Conservation (phyloP, 1,139 yeast species). For the Geotrichum siamense region DNA sequence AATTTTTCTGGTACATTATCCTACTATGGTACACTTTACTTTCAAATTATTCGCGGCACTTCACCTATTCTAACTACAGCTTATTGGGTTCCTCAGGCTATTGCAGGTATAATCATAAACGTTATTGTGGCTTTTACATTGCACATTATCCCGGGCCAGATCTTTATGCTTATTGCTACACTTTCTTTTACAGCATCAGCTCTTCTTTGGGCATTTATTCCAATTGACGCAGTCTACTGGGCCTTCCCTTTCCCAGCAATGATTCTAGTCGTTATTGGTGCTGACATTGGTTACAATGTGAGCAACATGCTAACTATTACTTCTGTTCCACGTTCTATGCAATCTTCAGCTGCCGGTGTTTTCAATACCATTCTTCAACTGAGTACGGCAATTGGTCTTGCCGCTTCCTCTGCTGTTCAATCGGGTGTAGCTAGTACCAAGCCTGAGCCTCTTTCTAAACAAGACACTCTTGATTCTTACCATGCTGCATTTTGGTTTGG, state of each 20-base stretch:
- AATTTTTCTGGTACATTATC: constrained; percentile 37
- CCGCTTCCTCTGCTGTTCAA: constrained; percentile 37
- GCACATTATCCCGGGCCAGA: constrained; percentile 39
- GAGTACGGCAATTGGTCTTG: constrained; percentile 39
- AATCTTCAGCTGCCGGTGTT: constrained; percentile 43
- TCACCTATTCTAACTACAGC: constrained; percentile 39
- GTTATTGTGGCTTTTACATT: constrained; percentile 40
- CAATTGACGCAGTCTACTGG: constrained; percentile 36
- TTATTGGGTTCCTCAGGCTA: constrained; percentile 37
- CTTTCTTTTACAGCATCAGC: constrained; percentile 34
- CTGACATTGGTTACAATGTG: constrained; percentile 42
- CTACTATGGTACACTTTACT: constrained; percentile 38
- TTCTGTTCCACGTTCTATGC: constrained; percentile 36
- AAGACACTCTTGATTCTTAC: constrained; percentile 31
- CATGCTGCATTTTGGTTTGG: constrained; percentile 41
- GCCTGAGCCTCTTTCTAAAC: constrained; percentile 27
- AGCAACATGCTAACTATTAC: constrained; percentile 39
- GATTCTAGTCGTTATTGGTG: constrained; percentile 39
- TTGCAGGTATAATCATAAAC: constrained; percentile 37
- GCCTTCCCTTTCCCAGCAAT: constrained; percentile 41
- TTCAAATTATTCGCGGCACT: constrained; percentile 36
- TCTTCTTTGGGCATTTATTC: constrained; percentile 39
- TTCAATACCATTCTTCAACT: constrained; percentile 41
- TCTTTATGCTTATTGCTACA: constrained; percentile 35
- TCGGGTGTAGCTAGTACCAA: constrained; percentile 32